Conservation (phyloP, 2,329 filamentous ascomycete species). For the Geosmithia putterillii region DNA sequence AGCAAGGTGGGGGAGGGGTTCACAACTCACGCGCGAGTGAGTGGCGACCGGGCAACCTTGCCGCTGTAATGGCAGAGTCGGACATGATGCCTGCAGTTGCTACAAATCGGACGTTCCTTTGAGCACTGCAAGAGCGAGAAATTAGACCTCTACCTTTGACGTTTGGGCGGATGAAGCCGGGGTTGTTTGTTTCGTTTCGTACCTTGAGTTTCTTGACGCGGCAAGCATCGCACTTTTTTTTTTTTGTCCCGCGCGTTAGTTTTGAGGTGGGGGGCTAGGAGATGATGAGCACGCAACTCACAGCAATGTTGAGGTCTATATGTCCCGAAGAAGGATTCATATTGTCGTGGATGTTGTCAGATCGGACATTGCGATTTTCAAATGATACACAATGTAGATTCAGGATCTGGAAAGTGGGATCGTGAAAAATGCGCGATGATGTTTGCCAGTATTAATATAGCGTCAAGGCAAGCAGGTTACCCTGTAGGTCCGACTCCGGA, state of each 20-base stretch:
- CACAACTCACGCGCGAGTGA: conserved; percentile 12
- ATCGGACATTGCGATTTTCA: background rate
- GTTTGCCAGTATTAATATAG: too few species aligned
- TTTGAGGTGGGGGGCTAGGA: background rate
- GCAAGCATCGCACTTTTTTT: conserved; percentile 8
- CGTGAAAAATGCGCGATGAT: background rate
- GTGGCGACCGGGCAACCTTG: conserved; percentile 10
- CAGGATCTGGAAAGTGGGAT: too few species aligned
- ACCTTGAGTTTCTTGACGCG: conserved; percentile 11
- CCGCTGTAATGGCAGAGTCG: conserved; percentile 13
- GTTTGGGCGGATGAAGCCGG: too few species aligned
- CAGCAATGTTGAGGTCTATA: conserved; percentile 1
- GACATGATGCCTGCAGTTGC: conserved; percentile 10
- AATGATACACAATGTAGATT: background rate
- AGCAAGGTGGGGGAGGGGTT: background rate
- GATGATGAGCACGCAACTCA: background rate
- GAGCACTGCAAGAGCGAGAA: conserved; percentile 8
- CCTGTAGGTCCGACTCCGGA: too few species aligned
- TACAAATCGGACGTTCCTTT: conserved; percentile 11
- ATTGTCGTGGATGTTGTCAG: background rate
- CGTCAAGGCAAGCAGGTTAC: too few species aligned
- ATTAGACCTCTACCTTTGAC: too few species aligned
- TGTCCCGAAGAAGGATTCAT: background rate
- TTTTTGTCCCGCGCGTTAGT: background rate
- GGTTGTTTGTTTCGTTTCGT: background rate